Evolutionary conservation across 352 stramenopile species (phyloP), one percentile per base, ranked within the genome.

Genomic region (Globisporangium mamillatum): DNA sequence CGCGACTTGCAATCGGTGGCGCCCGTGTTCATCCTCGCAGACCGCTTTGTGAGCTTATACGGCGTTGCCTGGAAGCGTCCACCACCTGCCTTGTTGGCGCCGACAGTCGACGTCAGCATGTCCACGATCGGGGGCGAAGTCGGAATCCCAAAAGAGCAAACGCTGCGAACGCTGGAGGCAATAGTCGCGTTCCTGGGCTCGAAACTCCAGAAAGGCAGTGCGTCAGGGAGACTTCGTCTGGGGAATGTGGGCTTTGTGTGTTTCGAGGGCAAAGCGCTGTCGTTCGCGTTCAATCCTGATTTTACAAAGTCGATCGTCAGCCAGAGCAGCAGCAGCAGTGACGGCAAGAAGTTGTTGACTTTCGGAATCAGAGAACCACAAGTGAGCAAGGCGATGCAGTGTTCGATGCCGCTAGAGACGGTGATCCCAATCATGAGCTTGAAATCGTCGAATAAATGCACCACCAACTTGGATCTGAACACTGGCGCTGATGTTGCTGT

Each of bases 1-100:
- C 82, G 81, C 18, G 66, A 80, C 25, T 62, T 77, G 41, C 64
- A 75, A 16, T 67, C 70, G 7, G 24, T 67, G 20, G 61, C 38
- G 10, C 77, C 79, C 5, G 74, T 89, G 4, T 91, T 89, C 57
- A 32, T 88, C 20, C 75, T 91, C 8, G 65, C 76, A 18, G 82
- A 89, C 60, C 79, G 76, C 10, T 89, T 89, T 65, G 54, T 63
- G 54, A 79, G 64, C 61, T 63, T 55, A 0, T 87, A 89, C 53
- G 64, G 72, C 5, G 72, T 83, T 9, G 53, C 63, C 4, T 89
- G 79, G 80, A 68, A 73, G 32, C 74, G 76, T 29, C 78, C 78
- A 10, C 73, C 79, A 8, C 82, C 80, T 9, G 75, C 78, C n/a
- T 67, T 82, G 25, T 63, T 91, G 25, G 79, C 67, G 0, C 75